phyloP scores from a whole-genome alignment of 371 early-diverging fungal species.

The Mucor saturninus region DNA sequence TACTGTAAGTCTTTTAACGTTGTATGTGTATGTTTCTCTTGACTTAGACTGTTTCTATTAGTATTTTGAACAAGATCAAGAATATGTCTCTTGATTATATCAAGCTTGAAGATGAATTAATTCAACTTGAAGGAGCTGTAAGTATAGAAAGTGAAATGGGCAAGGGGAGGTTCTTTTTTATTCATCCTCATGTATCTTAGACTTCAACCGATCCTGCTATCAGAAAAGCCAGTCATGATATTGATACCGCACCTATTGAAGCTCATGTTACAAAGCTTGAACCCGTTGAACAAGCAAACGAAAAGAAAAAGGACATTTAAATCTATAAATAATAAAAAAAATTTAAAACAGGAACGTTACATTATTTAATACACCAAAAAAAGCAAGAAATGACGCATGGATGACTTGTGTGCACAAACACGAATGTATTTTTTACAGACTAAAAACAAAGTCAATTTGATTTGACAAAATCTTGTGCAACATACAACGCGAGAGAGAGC shows the following conservation, averaged over 20 bases:
- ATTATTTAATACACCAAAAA: too few relatives aligned
- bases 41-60: not conserved
- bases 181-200: conserved; percentile 1
- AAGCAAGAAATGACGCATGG: too few relatives aligned
- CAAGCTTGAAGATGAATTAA: conserved; percentile 29
- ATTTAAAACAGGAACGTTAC: too few relatives aligned
- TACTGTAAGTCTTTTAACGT: conserved; percentile 23
- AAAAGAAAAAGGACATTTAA: conserved; percentile 24
- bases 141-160: conserved; percentile 1
- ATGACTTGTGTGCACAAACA: too few relatives aligned
- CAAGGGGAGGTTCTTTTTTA: not conserved
- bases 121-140: conserved; percentile 30
- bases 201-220: conserved; percentile 25
- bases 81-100: conserved; percentile 30
- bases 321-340: not conserved
- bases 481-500: not conserved
- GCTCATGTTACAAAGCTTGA: conserved; percentile 23
- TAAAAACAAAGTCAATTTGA: too few relatives aligned
- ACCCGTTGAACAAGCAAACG: conserved; percentile 24
- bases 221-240: conserved; percentile 15
- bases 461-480: too few relatives aligned
- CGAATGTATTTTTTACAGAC: too few relatives aligned
- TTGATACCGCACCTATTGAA: conserved; percentile 30
- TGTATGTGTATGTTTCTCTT: too few relatives aligned
- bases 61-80: conserved; percentile 31